Conservation (phyloP, 2,329 filamentous ascomycete genomes). For the Pseudonectria buxi region DNA sequence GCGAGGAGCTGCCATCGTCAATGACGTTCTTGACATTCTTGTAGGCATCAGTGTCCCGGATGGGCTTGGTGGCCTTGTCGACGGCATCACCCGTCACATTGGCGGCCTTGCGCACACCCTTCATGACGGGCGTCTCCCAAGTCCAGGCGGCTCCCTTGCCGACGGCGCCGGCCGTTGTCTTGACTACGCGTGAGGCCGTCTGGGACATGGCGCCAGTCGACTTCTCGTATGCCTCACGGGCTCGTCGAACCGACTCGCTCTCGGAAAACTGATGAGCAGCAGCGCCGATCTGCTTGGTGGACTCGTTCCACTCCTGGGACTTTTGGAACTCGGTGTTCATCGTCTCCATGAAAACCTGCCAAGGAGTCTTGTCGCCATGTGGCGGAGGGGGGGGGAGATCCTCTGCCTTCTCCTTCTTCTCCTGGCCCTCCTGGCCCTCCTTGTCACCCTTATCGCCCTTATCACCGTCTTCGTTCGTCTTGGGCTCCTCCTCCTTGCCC, state of each 20-base stretch:
- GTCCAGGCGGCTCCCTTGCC: conserved; percentile 93
- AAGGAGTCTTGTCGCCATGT: conserved; percentile 95
- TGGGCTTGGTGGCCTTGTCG: conserved; percentile 90
- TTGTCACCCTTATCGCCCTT: conserved; percentile 39
- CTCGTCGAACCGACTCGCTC: conserved; percentile 82
- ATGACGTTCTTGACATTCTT: conserved; percentile 94
- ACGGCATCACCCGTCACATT: conserved; percentile 79
- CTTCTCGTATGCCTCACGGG: conserved; percentile 78
- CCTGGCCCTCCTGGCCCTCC: conserved; percentile 41
- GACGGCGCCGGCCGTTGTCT: conserved; percentile 77
- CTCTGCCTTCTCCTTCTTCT: conserved; percentile 56
- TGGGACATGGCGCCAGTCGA: conserved; percentile 77
- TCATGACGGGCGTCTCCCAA: conserved; percentile 91
- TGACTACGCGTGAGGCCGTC: conserved; percentile 72
- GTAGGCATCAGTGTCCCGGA: conserved; percentile 89
- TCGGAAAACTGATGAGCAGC: conserved; percentile 88
- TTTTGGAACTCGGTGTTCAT: conserved; percentile 88
- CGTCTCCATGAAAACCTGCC: conserved; percentile 99
- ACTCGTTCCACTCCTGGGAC: conserved; percentile 99
- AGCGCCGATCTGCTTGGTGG: conserved; percentile 86
- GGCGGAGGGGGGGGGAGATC: conserved; percentile 81
- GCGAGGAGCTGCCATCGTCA: conserved; percentile 90
- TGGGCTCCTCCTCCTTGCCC: conserved; percentile 34
- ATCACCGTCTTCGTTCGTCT: conserved; percentile 34
- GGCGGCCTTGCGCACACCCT: conserved; percentile 81